Evolutionary conservation across 2,329 filamentous ascomycete genomes (phyloP), one percentile per base, ranked within the genome.

Genomic region (Nannizzia gypsea): DNA sequence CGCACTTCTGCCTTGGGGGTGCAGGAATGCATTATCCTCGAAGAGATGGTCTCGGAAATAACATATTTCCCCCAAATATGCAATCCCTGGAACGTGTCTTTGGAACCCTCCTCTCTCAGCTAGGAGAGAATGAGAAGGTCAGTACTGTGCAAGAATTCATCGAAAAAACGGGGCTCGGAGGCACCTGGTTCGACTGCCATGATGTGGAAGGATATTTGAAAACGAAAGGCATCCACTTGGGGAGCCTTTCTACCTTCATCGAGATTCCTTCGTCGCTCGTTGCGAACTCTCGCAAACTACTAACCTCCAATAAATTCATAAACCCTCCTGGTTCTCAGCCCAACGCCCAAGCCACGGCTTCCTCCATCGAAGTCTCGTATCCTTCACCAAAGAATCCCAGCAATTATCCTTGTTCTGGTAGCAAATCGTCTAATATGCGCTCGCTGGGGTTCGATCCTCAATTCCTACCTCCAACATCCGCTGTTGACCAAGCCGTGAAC

Each of bases 181-280:
- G 88, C 3, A 82, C 88, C 57, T 93, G 89, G 77, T 88, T 87
- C 65, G 88, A 93, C 67, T 75, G 84, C 0, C 81, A 88, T 61
- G 89, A 93, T 69, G 84, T 90, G 0, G 87, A 93, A 70, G 78
- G 81, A 11, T 93, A 90, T 68, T 74, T 95, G 2, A 80, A 79
- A 44, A 78, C 63, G 15, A 68, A 67, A 40, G 72, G 72, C 1
- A 62, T 74, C 22, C 64, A 63, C 42, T 50, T 73, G 11, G 67
- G 69, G 56, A 67, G 64, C 1, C 68, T 67, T 20, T 68, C 67
- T n/a, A 61, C 66, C 46, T 69, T 68, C 56, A 57, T 71, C 36
- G 64, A 67, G 2, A 61, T 69, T n/a, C 64, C 67, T 2, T 46
- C 62, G 3, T 42, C 60, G 5, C 61, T 50, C 3, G 22, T 61